Evolutionary conservation across 2,329 filamentous ascomycete genomes (phyloP).

Genomic region (Aspergillus tamarii): DNA sequence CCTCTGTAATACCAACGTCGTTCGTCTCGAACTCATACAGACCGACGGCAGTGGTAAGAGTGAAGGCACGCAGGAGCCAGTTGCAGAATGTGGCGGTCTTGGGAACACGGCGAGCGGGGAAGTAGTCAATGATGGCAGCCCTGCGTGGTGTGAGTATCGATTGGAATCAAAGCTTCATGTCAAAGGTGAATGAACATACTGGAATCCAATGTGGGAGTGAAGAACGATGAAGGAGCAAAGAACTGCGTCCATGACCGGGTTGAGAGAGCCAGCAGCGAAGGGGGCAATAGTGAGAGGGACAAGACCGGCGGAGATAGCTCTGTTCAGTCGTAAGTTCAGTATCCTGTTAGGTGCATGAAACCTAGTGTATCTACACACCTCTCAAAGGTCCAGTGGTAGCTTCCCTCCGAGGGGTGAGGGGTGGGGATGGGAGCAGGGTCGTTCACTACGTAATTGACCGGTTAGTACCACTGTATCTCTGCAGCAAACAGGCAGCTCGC

Average conservation of each 20-base stretch:
- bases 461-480: slow-evolving; percentile 19
- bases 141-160: slow-evolving; percentile 40
- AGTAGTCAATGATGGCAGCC: slow-evolving; percentile 84
- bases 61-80: slow-evolving; percentile 79
- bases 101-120: slow-evolving; percentile 73
- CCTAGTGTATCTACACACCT: slow-evolving; percentile 49
- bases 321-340: slow-evolving; percentile 37
- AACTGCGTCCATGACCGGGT: slow-evolving; percentile 83
- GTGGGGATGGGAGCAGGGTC: slow-evolving; percentile 77
- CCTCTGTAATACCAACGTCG: slow-evolving; percentile 91
- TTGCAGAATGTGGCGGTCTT: slow-evolving; percentile 66
- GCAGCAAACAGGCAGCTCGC: background rate
- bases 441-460: slow-evolving; percentile 64
- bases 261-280: slow-evolving; percentile 88
- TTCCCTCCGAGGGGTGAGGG: slow-evolving; percentile 78
- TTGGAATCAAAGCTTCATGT: background rate
- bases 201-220: slow-evolving; percentile 95
- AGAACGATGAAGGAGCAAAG: slow-evolving; percentile 82
- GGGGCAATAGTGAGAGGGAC: slow-evolving; percentile 86
- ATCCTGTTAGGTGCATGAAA: background rate
- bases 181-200: slow-evolving; percentile 55
- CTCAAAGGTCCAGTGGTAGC: slow-evolving; percentile 99
- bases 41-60: slow-evolving; percentile 79
- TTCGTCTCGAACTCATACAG: slow-evolving; percentile 99
- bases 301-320: slow-evolving; percentile 76